Conservation (phyloP, 2,329 filamentous ascomycete species). For the Penicillium sp. region DNA sequence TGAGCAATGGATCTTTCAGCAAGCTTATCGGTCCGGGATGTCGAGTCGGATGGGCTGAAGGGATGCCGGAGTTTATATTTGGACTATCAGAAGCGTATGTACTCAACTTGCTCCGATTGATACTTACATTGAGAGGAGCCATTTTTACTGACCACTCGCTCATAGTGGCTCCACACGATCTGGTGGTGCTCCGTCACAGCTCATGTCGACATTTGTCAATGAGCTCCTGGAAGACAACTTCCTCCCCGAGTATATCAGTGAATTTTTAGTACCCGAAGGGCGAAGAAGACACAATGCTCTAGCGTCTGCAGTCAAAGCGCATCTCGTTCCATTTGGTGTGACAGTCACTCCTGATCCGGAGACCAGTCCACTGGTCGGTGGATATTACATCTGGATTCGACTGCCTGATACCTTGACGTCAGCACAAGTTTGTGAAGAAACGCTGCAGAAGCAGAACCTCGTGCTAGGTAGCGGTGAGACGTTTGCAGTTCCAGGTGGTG, state of each 20-base stretch:
- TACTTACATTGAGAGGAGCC: not conserved
- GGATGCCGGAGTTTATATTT: conserved; percentile 58
- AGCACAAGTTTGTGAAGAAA: conserved; percentile 2
- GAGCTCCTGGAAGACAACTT: conserved; percentile 52
- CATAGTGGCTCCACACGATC: conserved; percentile 41
- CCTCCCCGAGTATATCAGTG: conserved; percentile 53
- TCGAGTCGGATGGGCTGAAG: conserved; percentile 81
- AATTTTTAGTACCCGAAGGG: conserved; percentile 38
- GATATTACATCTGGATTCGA: conserved; percentile 17
- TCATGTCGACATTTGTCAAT: conserved; percentile 57
- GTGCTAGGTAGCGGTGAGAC: conserved; percentile 9
- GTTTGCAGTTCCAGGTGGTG: conserved; percentile 52
- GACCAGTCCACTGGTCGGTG: conserved; percentile 7
- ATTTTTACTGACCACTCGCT: not conserved
- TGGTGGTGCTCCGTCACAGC: conserved; percentile 58
- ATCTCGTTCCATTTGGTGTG: conserved; percentile 15
- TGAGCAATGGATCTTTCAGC: conserved; percentile 82
- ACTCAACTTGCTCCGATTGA: conserved; percentile 14
- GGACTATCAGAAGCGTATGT: conserved; percentile 58
- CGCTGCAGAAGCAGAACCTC: conserved; percentile 8
- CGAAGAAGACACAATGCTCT: conserved; percentile 6
- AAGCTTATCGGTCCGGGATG: conserved; percentile 80
- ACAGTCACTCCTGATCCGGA: conserved; percentile 10
- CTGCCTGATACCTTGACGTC: conserved; percentile 12
- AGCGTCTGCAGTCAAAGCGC: conserved; percentile 6